phyloP scores from a whole-genome alignment of 2,329 filamentous ascomycete species.

The Fusarium decemcellulare region DNA sequence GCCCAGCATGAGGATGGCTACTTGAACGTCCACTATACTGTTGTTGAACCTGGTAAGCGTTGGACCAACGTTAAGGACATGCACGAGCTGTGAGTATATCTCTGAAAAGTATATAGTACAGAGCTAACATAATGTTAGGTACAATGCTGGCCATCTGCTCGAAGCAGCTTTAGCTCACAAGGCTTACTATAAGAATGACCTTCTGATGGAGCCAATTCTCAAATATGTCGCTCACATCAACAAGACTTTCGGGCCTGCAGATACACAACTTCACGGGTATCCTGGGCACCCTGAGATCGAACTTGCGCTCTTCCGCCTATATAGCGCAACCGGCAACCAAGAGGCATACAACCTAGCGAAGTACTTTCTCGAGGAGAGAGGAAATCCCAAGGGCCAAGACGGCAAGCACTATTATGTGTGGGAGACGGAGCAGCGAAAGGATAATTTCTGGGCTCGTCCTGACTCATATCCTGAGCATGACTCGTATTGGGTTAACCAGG shows the following conservation, averaged over 20 bases:
- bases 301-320: slow-evolving; percentile 57
- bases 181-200: slow-evolving; percentile 64
- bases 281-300: slow-evolving; percentile 68
- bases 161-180: slow-evolving; percentile 72
- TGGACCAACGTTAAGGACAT: slow-evolving; percentile 73
- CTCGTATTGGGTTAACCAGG: slow-evolving; percentile 67
- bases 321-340: slow-evolving; percentile 51
- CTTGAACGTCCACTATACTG: slow-evolving; percentile 73
- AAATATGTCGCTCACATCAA: slow-evolving; percentile 69
- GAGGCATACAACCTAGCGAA: slow-evolving; percentile 62
- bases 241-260: slow-evolving; percentile 64
- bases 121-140: slow-evolving; percentile 47
- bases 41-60: slow-evolving; percentile 67
- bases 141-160: slow-evolving; percentile 74
- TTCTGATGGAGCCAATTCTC: slow-evolving; percentile 65
- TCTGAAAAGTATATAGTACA: background rate
- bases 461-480: slow-evolving; percentile 60
- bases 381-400: slow-evolving; percentile 57
- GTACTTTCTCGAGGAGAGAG: slow-evolving; percentile 52
- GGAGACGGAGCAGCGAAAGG: slow-evolving; percentile 65
- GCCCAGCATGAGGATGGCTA: slow-evolving; percentile 74
- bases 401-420: slow-evolving; percentile 73
- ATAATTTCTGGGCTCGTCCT: slow-evolving; percentile 60
- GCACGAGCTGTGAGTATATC: slow-evolving; percentile 67
- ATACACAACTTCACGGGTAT: slow-evolving; percentile 68